A percentile compares a stretch with the other conserved stretches of the same genome.
These are phyloP conservation scores for Lolium perenne DNA, from an alignment of 176 grass and related monocot genomes.

Conservation along the genomic window DNA sequence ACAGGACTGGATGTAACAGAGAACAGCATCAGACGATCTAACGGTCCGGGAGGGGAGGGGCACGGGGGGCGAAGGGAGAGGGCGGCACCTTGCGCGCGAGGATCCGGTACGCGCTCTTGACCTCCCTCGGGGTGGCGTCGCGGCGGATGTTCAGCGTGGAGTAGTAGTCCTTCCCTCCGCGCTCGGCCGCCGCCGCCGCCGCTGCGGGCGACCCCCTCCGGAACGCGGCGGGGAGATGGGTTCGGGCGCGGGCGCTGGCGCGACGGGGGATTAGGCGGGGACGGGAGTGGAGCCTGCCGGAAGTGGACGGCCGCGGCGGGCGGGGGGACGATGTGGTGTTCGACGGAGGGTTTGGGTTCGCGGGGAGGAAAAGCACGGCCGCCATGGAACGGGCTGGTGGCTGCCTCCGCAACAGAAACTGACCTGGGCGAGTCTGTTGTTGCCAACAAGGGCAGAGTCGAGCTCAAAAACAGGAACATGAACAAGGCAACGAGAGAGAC, in stretches of 20 bases:
- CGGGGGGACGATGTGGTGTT: background rate
- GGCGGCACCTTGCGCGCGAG: conserved; percentile 76
- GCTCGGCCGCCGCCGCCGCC: conserved; percentile 40
- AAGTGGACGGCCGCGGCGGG: background rate
- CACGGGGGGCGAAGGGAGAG: background rate
- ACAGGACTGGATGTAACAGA: background rate
- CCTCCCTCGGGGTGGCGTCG: conserved; percentile 73
- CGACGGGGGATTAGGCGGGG: background rate
- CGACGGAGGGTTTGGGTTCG: conserved; percentile 39
- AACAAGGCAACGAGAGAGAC: too few species aligned
- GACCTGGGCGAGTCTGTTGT: too few species aligned
- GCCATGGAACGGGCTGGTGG: conserved; percentile 34
- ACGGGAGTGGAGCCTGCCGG: conserved; percentile 30
- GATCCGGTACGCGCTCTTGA: conserved; percentile 81
- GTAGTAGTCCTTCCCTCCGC: conserved; percentile 59
- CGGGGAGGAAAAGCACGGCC: conserved; percentile 18
- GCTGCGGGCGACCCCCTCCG: conserved; percentile 26
- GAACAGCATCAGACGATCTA: background rate
- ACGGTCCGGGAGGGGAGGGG: background rate
- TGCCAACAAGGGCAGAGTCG: too few species aligned
- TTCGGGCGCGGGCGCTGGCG: conserved; percentile 8
- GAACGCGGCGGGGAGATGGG: conserved; percentile 36
- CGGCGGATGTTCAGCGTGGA: conserved; percentile 75
- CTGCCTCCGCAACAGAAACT: background rate
- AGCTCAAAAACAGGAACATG: too few species aligned